Evolutionary conservation across 192 early-diverging fungal genomes (phyloP), one percentile per base, ranked within the genome.

Genomic region (Backusella mclennaniae): DNA sequence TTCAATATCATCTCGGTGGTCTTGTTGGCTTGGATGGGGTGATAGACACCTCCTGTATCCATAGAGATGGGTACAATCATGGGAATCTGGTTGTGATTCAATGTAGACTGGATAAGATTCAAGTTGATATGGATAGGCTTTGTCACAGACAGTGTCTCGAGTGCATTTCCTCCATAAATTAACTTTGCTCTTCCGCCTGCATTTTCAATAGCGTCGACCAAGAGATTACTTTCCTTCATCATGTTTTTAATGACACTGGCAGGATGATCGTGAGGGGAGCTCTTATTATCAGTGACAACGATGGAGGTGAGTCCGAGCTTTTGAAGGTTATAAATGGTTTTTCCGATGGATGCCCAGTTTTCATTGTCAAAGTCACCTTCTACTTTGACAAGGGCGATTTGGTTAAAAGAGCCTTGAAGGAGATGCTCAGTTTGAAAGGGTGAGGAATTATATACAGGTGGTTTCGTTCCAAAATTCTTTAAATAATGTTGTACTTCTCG

Each of bases 191-290:
- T 80, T 36, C 94, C 96, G 21, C 93, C 93, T 44, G 87, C 87
- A 11, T 77, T 80, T 75, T 96, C 94, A 66, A 97, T 91, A 11
- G 88, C 86, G 35, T 96, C 90, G 0, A 89, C 87, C 8, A 94
- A 59, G 8, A 85, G 82, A 76, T 83, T 81, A 71, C 82, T 79
- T 21, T 91, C 88, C 4, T 83, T 80, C 26, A 90, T 80, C 82
- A 90, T 85, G 53, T 75, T 68, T 15, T 73, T 36, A 29, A 73
- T 76, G 0, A 79, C 73, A 39, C 84, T 72, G 77, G 39, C 66
- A 49, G 76, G 52, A 15, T 66, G 38, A 4, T 9, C 21, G 12
- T 14, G 8, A 70, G 67, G 63, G 67, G 33, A 3, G 3, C 67
- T 76, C 23, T 78, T 77, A 73, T 87, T 89, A 21, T 93, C 90